A percentile compares a stretch with the other conserved stretches of the same genome.
Conservation (phyloP, 2,329 filamentous ascomycete genomes). For the Cytospora leucostoma region DNA sequence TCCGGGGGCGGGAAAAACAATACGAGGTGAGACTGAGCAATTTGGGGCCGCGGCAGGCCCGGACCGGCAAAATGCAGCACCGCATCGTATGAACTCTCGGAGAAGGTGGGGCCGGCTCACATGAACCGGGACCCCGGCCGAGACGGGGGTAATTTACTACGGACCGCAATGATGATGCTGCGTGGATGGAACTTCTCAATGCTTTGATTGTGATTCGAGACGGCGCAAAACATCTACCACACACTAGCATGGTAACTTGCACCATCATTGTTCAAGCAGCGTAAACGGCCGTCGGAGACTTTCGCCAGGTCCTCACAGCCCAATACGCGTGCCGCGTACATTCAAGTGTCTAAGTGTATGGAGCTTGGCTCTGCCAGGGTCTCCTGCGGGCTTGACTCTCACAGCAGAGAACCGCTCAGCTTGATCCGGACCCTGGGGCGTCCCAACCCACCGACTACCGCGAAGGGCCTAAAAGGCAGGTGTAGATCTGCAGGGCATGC, state of each 20-base stretch:
- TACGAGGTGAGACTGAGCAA: conserved; percentile 1
- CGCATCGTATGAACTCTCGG: conserved; percentile 18
- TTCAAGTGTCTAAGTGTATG: background rate
- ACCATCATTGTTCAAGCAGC: background rate
- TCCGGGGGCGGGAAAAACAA: background rate
- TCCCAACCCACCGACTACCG: background rate
- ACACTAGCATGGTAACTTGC: background rate
- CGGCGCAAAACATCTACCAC: no score
- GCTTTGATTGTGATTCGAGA: background rate
- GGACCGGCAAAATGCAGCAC: conserved; percentile 3
- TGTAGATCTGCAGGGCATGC: background rate
- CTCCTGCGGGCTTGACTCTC: background rate
- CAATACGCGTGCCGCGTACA: background rate
- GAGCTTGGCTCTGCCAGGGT: background rate
- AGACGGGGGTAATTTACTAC: background rate
- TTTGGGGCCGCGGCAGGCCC: background rate
- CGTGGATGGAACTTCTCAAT: no score
- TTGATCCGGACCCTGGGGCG: background rate
- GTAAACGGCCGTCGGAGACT: background rate
- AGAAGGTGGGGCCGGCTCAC: conserved; percentile 11
- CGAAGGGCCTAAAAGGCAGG: no score
- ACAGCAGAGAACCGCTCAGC: background rate
- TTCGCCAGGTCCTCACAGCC: background rate
- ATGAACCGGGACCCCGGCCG: conserved; percentile 5
- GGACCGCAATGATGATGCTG: background rate